These are phyloP conservation scores for Claviceps sorghi DNA, from an alignment of 2,329 filamentous ascomycete species.

Conservation along the genomic window DNA sequence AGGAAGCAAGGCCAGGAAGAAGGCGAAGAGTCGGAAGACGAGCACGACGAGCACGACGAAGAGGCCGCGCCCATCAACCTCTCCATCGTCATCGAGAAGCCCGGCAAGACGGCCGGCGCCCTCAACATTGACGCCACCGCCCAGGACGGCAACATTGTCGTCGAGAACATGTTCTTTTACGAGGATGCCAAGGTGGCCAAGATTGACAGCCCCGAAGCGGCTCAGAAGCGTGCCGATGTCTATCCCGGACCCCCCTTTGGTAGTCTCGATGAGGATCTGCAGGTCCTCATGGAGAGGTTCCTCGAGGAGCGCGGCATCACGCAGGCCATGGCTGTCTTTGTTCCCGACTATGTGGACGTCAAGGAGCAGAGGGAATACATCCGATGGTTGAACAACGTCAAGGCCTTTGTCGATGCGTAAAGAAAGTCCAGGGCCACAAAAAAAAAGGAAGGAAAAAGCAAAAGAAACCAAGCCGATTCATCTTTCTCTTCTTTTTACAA, in stretches of 20 bases:
- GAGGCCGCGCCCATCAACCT: conserved; percentile 65
- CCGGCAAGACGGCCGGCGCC: conserved; percentile 53
- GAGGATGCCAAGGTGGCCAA: conserved; percentile 63
- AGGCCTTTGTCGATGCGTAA: conserved; percentile 60
- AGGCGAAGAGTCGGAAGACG: conserved; percentile 29
- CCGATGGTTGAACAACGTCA: conserved; percentile 75
- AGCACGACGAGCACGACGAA: conserved; percentile 29
- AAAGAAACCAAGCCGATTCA: too few relatives aligned
- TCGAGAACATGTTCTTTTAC: conserved; percentile 88
- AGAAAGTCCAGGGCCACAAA: too few relatives aligned
- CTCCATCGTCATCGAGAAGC: conserved; percentile 79
- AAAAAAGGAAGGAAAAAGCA: too few relatives aligned
- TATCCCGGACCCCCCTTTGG: conserved; percentile 88
- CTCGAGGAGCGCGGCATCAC: conserved; percentile 90
- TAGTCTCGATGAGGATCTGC: conserved; percentile 90
- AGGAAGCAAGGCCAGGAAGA: conserved; percentile 43
- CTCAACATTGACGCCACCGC: conserved; percentile 76
- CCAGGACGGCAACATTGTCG: conserved; percentile 71
- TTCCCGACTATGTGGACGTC: conserved; percentile 90
- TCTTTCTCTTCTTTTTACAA: not conserved
- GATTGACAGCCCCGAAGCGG: conserved; percentile 58
- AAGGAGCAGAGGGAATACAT: conserved; percentile 99
- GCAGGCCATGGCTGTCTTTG: conserved; percentile 71
- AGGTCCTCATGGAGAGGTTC: conserved; percentile 82
- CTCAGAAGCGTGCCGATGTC: conserved; percentile 59